Conservation (phyloP, 192 early-diverging fungal genomes). For the Umbelopsis isabellina region DNA sequence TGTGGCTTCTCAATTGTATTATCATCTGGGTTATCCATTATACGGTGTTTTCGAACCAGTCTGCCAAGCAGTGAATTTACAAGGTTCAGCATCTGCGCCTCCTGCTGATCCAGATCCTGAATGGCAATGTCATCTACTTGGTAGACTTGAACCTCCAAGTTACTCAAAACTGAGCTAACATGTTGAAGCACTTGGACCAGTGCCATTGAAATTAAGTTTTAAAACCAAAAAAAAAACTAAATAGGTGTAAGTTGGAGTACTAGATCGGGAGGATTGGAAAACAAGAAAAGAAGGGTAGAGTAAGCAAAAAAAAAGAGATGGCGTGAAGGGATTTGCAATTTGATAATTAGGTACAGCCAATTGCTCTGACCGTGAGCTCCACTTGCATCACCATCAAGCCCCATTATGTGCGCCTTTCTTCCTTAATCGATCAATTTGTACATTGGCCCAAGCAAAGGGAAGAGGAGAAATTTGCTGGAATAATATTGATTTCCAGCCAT, state of each 20-base stretch:
- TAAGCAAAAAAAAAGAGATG: background rate
- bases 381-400: conserved; percentile 11
- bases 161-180: conserved; percentile 6
- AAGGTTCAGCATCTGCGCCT: background rate
- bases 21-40: background rate
- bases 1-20: background rate
- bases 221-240: background rate
- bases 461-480: too few relatives aligned
- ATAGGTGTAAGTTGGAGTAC: background rate
- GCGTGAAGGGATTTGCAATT: background rate
- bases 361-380: background rate
- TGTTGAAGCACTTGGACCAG: conserved; percentile 19
- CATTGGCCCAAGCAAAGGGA: background rate
- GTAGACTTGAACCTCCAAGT: conserved; percentile 11
- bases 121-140: background rate
- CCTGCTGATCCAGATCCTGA: background rate
- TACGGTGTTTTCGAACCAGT: background rate
- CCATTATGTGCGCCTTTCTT: conserved; percentile 14
- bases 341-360: background rate
- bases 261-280: background rate
- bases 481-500: too few relatives aligned
- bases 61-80: background rate
- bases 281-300: background rate
- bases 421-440: background rate
- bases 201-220: background rate